phyloP scores from a whole-genome alignment of 305 asterid genomes.

The Solanum hybrid region DNA sequence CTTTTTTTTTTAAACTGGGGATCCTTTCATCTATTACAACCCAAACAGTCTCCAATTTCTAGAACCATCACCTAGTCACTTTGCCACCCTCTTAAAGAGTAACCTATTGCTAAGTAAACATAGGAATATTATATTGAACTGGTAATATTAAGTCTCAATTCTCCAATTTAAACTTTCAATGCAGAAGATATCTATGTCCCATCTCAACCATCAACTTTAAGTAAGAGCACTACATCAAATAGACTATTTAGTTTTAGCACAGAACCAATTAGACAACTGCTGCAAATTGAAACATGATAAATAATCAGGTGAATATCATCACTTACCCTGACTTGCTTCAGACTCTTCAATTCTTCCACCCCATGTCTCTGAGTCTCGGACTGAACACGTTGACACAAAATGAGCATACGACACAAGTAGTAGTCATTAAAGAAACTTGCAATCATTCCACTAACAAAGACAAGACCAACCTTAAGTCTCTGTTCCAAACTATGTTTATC shows the following conservation, averaged over 20 bases:
- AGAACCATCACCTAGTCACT: not conserved
- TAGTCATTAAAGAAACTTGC: conserved; percentile 7
- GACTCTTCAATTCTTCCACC: conserved; percentile 75
- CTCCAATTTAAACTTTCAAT: not conserved
- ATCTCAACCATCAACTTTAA: not conserved
- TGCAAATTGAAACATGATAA: not conserved
- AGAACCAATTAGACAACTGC: not conserved
- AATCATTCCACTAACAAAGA: not conserved
- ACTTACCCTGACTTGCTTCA: conserved; percentile 91
- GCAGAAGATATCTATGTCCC: not conserved
- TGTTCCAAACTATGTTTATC: conserved; percentile 88
- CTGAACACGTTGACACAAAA: conserved; percentile 22
- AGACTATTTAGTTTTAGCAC: not conserved
- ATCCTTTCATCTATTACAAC: not conserved
- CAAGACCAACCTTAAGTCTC: conserved; percentile 64
- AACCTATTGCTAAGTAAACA: not conserved
- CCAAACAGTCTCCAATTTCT: not conserved
- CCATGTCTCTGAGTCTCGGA: conserved; percentile 72
- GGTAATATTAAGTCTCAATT: not conserved
- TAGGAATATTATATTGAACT: not conserved
- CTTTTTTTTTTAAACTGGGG: not conserved
- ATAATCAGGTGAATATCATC: conserved; percentile 1
- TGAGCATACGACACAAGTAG: conserved; percentile 4
- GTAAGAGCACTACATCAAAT: not conserved
- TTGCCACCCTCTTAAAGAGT: not conserved